Percentiles rank a stretch among this genome's conserved stretches.
Conservation (phyloP, 2,329 filamentous ascomycete genomes). For the Epichloe brachyelytri region DNA sequence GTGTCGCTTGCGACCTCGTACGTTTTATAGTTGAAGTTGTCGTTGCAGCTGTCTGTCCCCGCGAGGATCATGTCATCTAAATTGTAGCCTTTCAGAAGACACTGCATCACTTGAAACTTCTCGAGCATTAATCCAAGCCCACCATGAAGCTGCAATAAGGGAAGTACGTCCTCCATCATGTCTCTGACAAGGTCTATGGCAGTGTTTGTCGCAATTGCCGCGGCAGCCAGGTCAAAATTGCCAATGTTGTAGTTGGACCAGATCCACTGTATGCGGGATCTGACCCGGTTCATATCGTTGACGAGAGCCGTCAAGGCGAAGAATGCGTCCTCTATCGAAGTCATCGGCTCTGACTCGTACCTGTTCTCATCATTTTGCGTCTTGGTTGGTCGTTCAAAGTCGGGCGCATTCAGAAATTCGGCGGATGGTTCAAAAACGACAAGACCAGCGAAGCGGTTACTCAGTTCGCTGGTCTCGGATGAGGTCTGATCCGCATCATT, state of each 20-base stretch:
- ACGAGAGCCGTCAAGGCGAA: slow-evolving; percentile 16
- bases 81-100: not conserved
- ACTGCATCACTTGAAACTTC: slow-evolving; percentile 4
- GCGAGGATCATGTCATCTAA: not conserved
- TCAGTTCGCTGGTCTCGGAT: not conserved
- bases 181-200: slow-evolving; percentile 20
- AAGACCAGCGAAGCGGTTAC: slow-evolving; percentile 23
- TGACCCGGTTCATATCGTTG: slow-evolving; percentile 18
- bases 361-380: not conserved
- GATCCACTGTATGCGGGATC: slow-evolving; percentile 15
- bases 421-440: slow-evolving; percentile 25
- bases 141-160: slow-evolving; percentile 14
- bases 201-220: slow-evolving; percentile 25
- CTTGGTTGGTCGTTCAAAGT: slow-evolving; percentile 5
- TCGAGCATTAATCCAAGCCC: slow-evolving; percentile 11
- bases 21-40: not conserved
- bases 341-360: slow-evolving; percentile 20
- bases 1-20: not conserved
- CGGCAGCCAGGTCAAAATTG: slow-evolving; percentile 18
- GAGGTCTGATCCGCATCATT: not conserved
- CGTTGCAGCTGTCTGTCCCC: not conserved
- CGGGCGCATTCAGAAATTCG: slow-evolving; percentile 20
- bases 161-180: slow-evolving; percentile 18
- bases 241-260: slow-evolving; percentile 16
- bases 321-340: slow-evolving; percentile 13